Conservation (phyloP, 2,329 filamentous ascomycete species). For the Phyllosticta citribraziliensis region DNA sequence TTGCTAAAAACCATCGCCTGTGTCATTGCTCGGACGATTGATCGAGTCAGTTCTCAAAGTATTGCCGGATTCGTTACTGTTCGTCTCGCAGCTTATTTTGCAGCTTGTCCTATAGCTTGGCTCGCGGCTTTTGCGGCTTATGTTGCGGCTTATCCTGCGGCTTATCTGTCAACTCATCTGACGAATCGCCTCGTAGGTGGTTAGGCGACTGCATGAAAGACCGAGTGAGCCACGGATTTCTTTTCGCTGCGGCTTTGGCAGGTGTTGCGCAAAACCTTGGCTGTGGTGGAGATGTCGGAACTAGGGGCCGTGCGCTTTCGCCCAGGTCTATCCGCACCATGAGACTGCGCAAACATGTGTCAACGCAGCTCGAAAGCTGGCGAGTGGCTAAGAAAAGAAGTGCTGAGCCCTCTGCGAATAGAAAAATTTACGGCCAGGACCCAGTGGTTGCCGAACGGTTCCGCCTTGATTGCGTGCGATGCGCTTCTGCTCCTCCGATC, state of each 20-base stretch:
- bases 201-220: background rate
- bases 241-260: background rate
- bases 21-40: background rate
- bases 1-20: background rate
- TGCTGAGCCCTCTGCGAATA: background rate
- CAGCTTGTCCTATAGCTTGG: background rate
- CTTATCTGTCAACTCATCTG: background rate
- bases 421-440: background rate
- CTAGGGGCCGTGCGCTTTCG: too few relatives aligned
- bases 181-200: background rate
- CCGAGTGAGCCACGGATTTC: background rate
- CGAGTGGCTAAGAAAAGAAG: too few relatives aligned
- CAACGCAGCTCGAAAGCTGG: too few relatives aligned
- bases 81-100: background rate
- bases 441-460: background rate
- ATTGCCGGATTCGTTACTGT: background rate
- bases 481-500: background rate
- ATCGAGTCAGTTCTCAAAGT: background rate
- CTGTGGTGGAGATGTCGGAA: too few relatives aligned
- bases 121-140: background rate
- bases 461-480: background rate
- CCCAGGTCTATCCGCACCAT: too few relatives aligned
- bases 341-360: too few relatives aligned
- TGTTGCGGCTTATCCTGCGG: background rate
- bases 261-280: too few relatives aligned